Percentiles rank a stretch among this genome's conserved stretches.
These are phyloP conservation scores for Cladosporium sp. DNA, from an alignment of 2,329 filamentous ascomycete species.

Conservation along the genomic window DNA sequence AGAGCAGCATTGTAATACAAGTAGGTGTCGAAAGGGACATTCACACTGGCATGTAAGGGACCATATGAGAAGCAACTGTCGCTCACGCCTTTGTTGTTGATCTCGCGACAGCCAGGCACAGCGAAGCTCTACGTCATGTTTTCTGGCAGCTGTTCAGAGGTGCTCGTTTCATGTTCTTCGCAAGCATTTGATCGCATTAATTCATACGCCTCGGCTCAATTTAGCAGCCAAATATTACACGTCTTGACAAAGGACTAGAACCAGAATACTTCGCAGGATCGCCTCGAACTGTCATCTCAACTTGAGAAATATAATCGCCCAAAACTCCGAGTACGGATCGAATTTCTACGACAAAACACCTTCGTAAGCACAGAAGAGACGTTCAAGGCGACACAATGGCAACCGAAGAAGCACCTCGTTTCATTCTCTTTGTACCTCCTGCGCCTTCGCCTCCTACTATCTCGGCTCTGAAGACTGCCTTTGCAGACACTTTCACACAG, in stretches of 20 bases:
- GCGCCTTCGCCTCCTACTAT: constrained; percentile 37
- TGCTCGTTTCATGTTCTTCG: not conserved
- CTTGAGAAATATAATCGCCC: too few relatives aligned
- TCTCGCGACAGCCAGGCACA: not conserved
- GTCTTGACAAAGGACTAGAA: not conserved
- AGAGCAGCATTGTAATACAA: not conserved
- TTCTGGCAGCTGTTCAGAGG: not conserved
- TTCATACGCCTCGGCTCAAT: not conserved
- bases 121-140: not conserved
- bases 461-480: constrained; percentile 40
- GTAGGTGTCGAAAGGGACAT: too few relatives aligned
- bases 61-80: not conserved
- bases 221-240: not conserved
- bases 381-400: constrained; percentile 7
- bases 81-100: not conserved
- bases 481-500: constrained; percentile 38
- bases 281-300: too few relatives aligned
- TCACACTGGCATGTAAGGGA: not conserved
- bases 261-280: too few relatives aligned
- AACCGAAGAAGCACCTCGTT: constrained; percentile 22
- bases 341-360: not conserved
- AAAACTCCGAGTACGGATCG: not conserved
- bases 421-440: constrained; percentile 44
- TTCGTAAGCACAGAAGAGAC: too few relatives aligned
- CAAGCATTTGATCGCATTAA: not conserved